Evolutionary conservation across 352 stramenopile genomes (phyloP), one percentile per base, ranked within the genome.

Genomic region (Phytophthora europaea): DNA sequence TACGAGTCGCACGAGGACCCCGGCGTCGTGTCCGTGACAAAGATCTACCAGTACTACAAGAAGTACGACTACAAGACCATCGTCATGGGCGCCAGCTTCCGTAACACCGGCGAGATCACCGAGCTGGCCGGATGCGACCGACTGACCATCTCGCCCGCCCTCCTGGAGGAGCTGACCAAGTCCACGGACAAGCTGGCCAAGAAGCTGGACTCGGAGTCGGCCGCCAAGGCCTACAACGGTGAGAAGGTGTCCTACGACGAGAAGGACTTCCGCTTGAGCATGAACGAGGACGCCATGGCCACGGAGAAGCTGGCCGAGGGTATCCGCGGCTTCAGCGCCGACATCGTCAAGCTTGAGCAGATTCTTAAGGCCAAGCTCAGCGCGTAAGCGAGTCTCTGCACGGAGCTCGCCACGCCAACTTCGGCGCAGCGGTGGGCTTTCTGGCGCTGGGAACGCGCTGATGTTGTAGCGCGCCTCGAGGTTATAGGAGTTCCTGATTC

Each of bases 21-120:
- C 26, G 98, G 98, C 73, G 98, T 99, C n/a, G 70, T 99, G 56
- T 94, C 89, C 43, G 97, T 99, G 45, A 92, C 87, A 62, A 96
- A 97, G 79, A 99, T 99, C 82, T 99, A 99, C 84, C 89, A 97
- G 65, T 99, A 99, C 87, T 99, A 99, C 92, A 99, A 99, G 84
- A 99, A 99, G 87, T 98, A 93, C 85, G 92, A 84, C 65, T 97
- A 98, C 85, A 85, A 97, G 65, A 99, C 96, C 18, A 98, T 99
- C 55, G 95, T 99, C 63, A 99, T 99, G 96, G 96, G 94, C 62
- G 91, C 97, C 56, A 98, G 87, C 78, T 99, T 99, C 84, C 94
- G 93, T 74, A 99, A 98, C 79, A 93, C 95, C 7, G 98, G 98
- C 74, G 97, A 99, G 82, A 99, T 99, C 79, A 85, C 96, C 20